Evolutionary conservation across 495 filamentous ascomycete species (phyloP), one percentile per base, ranked within the genome.

Genomic region (Jackrogersella multiformis): DNA sequence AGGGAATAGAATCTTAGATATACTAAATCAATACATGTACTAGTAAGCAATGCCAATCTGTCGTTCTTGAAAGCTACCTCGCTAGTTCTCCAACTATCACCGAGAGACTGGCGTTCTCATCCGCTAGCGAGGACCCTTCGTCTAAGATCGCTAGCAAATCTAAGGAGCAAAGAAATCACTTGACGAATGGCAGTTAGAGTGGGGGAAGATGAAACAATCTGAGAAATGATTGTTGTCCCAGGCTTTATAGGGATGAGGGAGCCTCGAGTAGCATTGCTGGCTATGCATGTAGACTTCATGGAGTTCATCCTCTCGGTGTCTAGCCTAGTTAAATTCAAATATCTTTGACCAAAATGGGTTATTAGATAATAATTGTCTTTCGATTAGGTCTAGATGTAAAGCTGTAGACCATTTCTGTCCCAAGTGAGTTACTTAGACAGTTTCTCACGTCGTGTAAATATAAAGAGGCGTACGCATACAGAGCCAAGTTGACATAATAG

Each of bases 71-170:
- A 6, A 2, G 20, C 7, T 56, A 56, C n/a, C 52, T 55, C 35
- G 35, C 52, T 12, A 41, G 52, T 8, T 10, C 52, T 3, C 35
- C 34, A 55, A 55, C 52, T 16, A 28, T 55, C 18, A 41, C 35
- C 13, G 52, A 55, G 20, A 28, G 18, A 26, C 52, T 39, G 24
- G 35, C 35, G 0, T 39, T 41, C 20, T 16, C 52, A 4, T 15
- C 35, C 5, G 13, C n/a, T 15, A 41, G 12, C 34, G 7, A 18
- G 28, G 52, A 34, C 24, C n/a, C 52, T 15, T 10, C 23, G 34
- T 13, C 15, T 8, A 28, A 3, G 8, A 15, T 20, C 12, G 10
- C 23, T 1, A 56, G 13, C 24, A 56, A 32, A 7, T 1, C 23
- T 0, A 18, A 12, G n/a, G 53, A 44, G 15, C 24, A 9, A 56